phyloP scores from a whole-genome alignment of 1,284 basidiomycete genomes.

The Polyporus tsugae region DNA sequence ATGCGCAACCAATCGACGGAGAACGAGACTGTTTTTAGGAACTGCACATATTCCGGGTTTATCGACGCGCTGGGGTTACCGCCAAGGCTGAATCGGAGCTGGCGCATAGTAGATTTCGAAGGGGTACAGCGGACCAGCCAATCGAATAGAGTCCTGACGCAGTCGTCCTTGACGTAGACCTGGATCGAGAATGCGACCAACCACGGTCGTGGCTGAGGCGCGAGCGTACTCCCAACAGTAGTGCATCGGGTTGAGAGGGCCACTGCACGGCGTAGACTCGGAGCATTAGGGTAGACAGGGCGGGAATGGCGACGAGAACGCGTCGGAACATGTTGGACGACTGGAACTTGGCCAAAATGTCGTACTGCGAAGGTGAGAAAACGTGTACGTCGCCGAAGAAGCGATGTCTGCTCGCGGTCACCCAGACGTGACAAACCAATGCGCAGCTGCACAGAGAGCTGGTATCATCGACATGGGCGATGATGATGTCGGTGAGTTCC shows the following conservation, averaged over 20 bases:
- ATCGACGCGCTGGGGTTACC: not conserved
- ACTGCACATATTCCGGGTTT: not conserved
- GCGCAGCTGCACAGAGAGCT: not conserved
- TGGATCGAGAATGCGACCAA: not conserved
- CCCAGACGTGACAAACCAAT: not conserved
- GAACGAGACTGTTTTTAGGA: not conserved
- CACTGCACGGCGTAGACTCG: not conserved
- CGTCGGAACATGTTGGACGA: not conserved
- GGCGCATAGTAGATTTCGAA: not conserved
- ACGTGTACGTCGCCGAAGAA: not conserved
- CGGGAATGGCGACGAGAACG: not conserved
- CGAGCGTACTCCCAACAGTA: not conserved
- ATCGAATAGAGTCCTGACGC: not conserved
- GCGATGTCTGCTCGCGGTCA: not conserved
- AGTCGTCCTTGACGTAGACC: constrained; percentile 1
- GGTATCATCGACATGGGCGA: not conserved
- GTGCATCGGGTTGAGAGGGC: not conserved
- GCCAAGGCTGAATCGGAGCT: constrained; percentile 1
- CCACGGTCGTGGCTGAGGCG: not conserved
- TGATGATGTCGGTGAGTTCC: not conserved
- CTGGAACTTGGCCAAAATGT: not conserved
- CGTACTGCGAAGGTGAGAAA: not conserved
- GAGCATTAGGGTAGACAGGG: not conserved
- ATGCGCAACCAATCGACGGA: not conserved
- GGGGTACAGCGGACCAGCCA: not conserved